phyloP scores from a whole-genome alignment of 164 flowering plant species.

The Sedum album region DNA sequence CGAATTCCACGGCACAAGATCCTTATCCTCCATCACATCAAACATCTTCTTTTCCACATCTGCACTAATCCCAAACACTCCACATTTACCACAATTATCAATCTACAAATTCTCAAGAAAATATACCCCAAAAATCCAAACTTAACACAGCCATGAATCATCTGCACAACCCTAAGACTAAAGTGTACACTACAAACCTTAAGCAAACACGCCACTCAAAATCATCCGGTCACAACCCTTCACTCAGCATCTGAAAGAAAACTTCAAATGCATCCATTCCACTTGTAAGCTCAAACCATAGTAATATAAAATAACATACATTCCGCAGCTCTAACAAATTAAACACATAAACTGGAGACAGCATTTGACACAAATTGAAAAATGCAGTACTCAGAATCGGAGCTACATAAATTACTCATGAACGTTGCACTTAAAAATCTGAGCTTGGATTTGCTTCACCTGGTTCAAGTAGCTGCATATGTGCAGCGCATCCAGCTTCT shows the following conservation, averaged over 20 bases:
- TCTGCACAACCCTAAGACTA: constrained; percentile 12
- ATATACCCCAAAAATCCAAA: constrained; percentile 54
- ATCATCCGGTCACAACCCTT: too few relatives aligned
- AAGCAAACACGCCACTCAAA: constrained; percentile 36
- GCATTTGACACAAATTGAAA: too few relatives aligned
- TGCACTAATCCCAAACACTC: constrained; percentile 29
- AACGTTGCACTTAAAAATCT: constrained; percentile 47
- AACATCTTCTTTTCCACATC: constrained; percentile 61
- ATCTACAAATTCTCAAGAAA: constrained; percentile 60
- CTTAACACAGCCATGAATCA: too few relatives aligned
- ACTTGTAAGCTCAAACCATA: constrained; percentile 43
- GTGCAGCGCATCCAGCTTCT: constrained; percentile 52
- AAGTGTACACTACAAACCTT: constrained; percentile 42
- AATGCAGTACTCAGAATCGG: constrained; percentile 62
- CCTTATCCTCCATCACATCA: constrained; percentile 40
- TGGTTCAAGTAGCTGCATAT: constrained; percentile 47
- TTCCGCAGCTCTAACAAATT: too few relatives aligned
- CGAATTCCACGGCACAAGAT: constrained; percentile 69
- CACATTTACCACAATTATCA: constrained; percentile 58
- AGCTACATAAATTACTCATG: constrained; percentile 46
- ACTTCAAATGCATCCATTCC: too few relatives aligned
- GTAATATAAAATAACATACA: constrained; percentile 53
- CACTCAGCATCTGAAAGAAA: too few relatives aligned
- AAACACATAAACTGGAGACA: too few relatives aligned
- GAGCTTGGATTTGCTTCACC: constrained; percentile 59